Percentiles rank a stretch among this genome's conserved stretches.
Conservation (phyloP, 768 basidiomycete species). For the Mycena haematopus region DNA sequence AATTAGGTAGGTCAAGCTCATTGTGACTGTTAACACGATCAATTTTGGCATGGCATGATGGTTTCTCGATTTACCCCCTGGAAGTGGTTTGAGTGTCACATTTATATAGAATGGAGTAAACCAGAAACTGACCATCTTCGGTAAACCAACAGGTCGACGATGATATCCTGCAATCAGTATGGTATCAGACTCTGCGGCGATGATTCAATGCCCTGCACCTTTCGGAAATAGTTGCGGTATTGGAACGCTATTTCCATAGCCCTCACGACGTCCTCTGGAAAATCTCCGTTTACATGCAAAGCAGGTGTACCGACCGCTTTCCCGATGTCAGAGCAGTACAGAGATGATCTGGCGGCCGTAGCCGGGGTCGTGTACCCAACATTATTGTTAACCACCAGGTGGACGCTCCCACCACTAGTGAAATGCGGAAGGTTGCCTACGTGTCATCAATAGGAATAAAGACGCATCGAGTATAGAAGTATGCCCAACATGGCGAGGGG, state of each 20-base stretch:
- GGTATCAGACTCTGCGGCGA: not conserved
- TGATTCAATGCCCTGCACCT: slow-evolving; percentile 43
- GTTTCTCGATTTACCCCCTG: slow-evolving; percentile 44
- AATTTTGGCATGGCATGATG: not conserved
- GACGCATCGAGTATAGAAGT: no score
- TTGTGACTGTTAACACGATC: slow-evolving; percentile 67
- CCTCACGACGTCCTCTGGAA: slow-evolving; percentile 87
- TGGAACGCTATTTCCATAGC: slow-evolving; percentile 90
- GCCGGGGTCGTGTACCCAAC: slow-evolving; percentile 95
- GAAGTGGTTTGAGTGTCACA: not conserved
- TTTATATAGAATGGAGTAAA: not conserved
- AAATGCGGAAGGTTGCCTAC: slow-evolving; percentile 88
- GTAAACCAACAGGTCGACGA: slow-evolving; percentile 89
- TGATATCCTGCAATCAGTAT: slow-evolving; percentile 62
- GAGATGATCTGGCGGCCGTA: slow-evolving; percentile 79
- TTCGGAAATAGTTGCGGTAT: slow-evolving; percentile 86
- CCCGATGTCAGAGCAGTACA: slow-evolving; percentile 88
- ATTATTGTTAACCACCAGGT: slow-evolving; percentile 85
- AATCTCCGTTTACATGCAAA: slow-evolving; percentile 90
- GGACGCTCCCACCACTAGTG: slow-evolving; percentile 88
- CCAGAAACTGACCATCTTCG: slow-evolving; percentile 66
- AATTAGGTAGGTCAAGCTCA: slow-evolving; percentile 85
- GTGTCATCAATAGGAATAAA: not conserved
- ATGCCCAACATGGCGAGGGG: no score
- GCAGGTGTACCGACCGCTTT: slow-evolving; percentile 93